phyloP scores from a whole-genome alignment of 2,329 filamentous ascomycete species.

The Ploettnerulaceae sp. region DNA sequence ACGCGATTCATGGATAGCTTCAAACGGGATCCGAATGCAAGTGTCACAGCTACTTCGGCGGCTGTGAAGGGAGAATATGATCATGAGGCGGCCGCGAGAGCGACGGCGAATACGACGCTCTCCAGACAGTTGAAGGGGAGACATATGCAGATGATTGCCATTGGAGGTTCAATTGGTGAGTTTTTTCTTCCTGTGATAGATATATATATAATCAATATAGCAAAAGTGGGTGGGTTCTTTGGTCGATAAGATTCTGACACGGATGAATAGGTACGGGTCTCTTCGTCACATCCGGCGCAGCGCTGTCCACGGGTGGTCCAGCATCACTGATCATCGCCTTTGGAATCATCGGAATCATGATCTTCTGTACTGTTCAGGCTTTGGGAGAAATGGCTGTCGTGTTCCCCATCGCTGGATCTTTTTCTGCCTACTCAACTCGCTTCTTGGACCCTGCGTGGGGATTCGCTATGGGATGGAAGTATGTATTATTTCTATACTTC shows the following conservation, averaged over 20 bases:
- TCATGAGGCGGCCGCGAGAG: constrained; percentile 54
- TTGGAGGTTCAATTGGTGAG: constrained; percentile 35
- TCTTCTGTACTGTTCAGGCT: constrained; percentile 80
- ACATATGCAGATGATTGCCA: constrained; percentile 58
- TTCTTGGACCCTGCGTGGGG: constrained; percentile 93
- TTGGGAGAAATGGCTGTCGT: constrained; percentile 86
- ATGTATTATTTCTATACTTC: constrained; percentile 45
- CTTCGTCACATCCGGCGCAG: constrained; percentile 30
- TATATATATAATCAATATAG: too few species aligned
- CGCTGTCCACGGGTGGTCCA: constrained; percentile 34
- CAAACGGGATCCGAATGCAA: constrained; percentile 39
- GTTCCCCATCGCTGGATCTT: constrained; percentile 89
- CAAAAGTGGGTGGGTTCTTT: too few species aligned
- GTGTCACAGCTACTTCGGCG: constrained; percentile 35
- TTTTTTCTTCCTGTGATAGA: constrained; percentile 35
- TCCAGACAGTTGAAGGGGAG: constrained; percentile 51
- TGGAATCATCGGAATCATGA: constrained; percentile 55
- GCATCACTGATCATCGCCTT: constrained; percentile 31
- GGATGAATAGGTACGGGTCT: constrained; percentile 50
- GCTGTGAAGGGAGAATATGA: constrained; percentile 43
- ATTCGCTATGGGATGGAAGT: constrained; percentile 92
- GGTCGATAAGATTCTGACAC: constrained; percentile 42
- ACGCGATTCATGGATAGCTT: constrained; percentile 29
- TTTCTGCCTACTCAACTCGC: constrained; percentile 86
- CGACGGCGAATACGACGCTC: constrained; percentile 69